Base-by-base conservation (phyloP, 495 filamentous ascomycete species). In the Cryomyces antarcticus region DNA sequence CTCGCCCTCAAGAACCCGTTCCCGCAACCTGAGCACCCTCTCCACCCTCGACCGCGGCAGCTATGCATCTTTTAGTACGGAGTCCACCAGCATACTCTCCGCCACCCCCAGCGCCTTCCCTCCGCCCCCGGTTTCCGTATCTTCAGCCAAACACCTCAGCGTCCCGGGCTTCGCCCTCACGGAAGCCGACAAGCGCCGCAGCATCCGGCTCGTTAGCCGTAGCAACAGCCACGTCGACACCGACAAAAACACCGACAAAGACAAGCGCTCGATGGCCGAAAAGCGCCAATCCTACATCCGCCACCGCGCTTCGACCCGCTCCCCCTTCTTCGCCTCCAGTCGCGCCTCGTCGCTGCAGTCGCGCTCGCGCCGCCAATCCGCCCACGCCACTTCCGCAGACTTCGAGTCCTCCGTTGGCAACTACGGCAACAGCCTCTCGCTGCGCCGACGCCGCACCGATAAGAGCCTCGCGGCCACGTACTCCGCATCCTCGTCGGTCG, bases 251-350 rank as follows among this genome's bases (percentile, higher is more conserved):
- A 24, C 17, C 17, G 17, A 24, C 17, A 24, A 24, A 24, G 57
- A 61, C 44, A 42, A 42, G 7, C 39, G 54, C 7, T 45, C 56
- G 4, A 39, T 61, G 28, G 35, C 49, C n/a, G 56, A 61, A 28
- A 55, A 53, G 36, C 48, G 57, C 5, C 48, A 47, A 36, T 55
- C 51, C 28, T 58, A 49, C 44, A 57, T 61, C 13, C 44, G 50
- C 31, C 56, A 61, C 41, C 46, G 57, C 17, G 54, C 54, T 1
- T 46, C 46, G 5, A 44, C 41, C 9, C 43, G 40, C 28, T 54
- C 46, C 7, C 52, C 52, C 3, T 54, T 54, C 41, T 50, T 52
- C 41, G 48, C 33, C 33, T 9, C 7, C 33, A 12, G 9, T 3
- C 33, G 33, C 33, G 9, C 12, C 7, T 9, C 9, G 9, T 35